Conservation (phyloP, 1,284 basidiomycete genomes). For the Leccinum huronense region DNA sequence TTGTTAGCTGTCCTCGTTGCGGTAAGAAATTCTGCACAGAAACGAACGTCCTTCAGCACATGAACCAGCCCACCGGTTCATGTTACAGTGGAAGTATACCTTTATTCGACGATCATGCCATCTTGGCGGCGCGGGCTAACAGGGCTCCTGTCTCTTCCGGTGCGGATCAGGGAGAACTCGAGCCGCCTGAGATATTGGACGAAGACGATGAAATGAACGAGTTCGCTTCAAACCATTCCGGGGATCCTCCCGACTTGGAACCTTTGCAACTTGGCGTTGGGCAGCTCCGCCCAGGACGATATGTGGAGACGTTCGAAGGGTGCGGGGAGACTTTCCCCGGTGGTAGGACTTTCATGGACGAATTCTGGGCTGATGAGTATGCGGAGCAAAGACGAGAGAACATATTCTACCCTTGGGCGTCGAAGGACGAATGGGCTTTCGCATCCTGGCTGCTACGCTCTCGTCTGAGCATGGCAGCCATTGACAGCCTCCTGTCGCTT, state of each 20-base stretch:
- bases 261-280: not conserved
- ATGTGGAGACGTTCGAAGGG: not conserved
- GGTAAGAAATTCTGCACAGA: not conserved
- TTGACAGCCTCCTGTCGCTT: not conserved
- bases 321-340: not conserved
- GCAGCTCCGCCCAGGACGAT: not conserved
- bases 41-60: not conserved
- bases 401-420: not conserved
- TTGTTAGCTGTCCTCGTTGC: not conserved
- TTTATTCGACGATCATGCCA: not conserved
- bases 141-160: no score
- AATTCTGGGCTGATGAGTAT: not conserved
- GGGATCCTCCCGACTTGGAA: not conserved
- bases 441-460: not conserved
- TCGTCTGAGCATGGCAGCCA: not conserved
- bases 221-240: not conserved
- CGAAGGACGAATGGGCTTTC: not conserved
- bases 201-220: not conserved
- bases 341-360: not conserved
- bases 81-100: not conserved
- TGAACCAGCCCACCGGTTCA: not conserved
- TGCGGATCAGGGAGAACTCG: not conserved
- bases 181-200: not conserved
- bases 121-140: not conserved
- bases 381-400: not conserved